Base-by-base conservation (phyloP, 1,284 basidiomycete species). In the Cystobasidiaceae sp. region DNA sequence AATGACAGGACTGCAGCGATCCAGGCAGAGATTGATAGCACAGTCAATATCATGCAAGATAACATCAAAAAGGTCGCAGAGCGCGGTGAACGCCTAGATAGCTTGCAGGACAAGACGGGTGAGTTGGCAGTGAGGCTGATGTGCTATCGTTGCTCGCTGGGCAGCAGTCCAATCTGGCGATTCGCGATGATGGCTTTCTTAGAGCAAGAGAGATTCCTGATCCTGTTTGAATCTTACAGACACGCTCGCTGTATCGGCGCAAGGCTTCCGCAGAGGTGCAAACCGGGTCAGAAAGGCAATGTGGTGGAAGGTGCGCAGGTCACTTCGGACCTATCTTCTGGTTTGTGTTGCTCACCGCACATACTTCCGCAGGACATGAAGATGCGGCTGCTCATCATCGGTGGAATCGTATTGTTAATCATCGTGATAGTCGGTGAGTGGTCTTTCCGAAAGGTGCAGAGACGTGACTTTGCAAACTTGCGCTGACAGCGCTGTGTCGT, bases 101-200 rank as follows among this genome's bases (percentile, higher is more conserved):
- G 88, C 61, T 80, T 97, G 71, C 94, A 97, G 79, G 93, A 97
- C 80, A 97, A 97, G 84, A 97, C 94, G 56, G 93, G 93, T 93
- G 74, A 73, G 87, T 82, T n/a, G n/a, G n/a, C n/a, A n/a, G 15
- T 1, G 21, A 30, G 21, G 27, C 7, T 54, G 41, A n/a, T 33
- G n/a, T 23, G 8, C 21, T 4, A 41, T 13, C 21, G 4, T 34
- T 27, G n/a, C 37, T 39, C 11, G 11, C 11, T 39, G 11, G 37
- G 11, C 50, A 11, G 19, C 1, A 25, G 8, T 21, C 25, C n/a
- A n/a, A n/a, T n/a, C n/a, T n/a, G n/a, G n/a, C n/a, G n/a, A 32
- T 4, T 19, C 2, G 15, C 28, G 45, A 33, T 21, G 46, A 43
- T 25, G 33, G 19, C 45, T 23, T 49, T 52, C 28, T 52, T 28